Percentiles rank a stretch among this genome's conserved stretches.
These are phyloP conservation scores for Salvia splendens DNA, from an alignment of 257 asterid genomes.

Conservation along the genomic window DNA sequence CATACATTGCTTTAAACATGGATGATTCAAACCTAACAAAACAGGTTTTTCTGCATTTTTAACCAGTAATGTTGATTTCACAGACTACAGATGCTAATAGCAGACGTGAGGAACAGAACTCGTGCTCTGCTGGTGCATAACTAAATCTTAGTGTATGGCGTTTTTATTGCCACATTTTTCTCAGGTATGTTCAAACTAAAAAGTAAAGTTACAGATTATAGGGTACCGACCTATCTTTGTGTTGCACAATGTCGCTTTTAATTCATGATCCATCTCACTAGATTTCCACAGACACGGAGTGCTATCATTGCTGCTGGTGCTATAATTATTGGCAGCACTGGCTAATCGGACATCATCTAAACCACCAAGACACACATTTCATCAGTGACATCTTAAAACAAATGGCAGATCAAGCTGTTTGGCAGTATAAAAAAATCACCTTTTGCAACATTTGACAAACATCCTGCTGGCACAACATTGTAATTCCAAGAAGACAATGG, in stretches of 20 bases:
- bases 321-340: slow-evolving; percentile 43
- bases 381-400: slow-evolving; percentile 10
- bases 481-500: slow-evolving; percentile 55
- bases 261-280: slow-evolving; percentile 40
- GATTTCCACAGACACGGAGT: slow-evolving; percentile 41
- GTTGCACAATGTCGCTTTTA: slow-evolving; percentile 35
- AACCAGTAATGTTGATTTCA: slow-evolving; percentile 4
- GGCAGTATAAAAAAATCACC: slow-evolving; percentile 44
- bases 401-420: not conserved
- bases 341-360: slow-evolving; percentile 55
- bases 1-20: not conserved
- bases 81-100: slow-evolving; percentile 3
- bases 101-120: slow-evolving; percentile 43
- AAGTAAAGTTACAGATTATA: not conserved
- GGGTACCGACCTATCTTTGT: slow-evolving; percentile 52
- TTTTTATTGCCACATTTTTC: not conserved
- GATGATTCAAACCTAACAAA: not conserved
- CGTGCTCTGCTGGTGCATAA: slow-evolving; percentile 34
- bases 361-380: slow-evolving; percentile 14
- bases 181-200: not conserved
- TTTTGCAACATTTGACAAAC: slow-evolving; percentile 37
- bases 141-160: not conserved
- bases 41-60: not conserved
- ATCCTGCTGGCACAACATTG: slow-evolving; percentile 44
- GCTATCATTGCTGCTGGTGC: slow-evolving; percentile 74